Base-by-base conservation (phyloP, 805 yeast genomes). In the Wickerhamiella sorbophila region DNA sequence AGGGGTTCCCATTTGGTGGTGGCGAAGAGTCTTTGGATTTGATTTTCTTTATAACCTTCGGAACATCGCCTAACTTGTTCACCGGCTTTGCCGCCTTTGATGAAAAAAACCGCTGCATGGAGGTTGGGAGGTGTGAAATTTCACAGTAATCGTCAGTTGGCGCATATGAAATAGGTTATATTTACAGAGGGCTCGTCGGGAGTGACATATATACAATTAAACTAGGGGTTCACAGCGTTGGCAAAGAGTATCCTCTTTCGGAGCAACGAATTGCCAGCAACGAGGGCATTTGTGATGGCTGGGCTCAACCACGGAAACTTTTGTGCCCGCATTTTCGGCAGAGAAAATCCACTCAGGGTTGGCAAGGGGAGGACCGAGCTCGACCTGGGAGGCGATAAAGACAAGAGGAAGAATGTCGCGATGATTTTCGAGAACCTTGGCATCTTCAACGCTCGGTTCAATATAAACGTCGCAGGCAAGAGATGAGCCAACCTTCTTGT, bases 181-280 rank as follows among this genome's bases (percentile, higher is more conserved):
- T n/a, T n/a, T n/a, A n/a, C n/a, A n/a, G n/a, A n/a, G n/a, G n/a
- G n/a, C n/a, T n/a, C n/a, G n/a, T n/a, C n/a, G n/a, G n/a, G n/a
- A n/a, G n/a, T n/a, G n/a, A 31, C 17, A 31, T 31, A 31, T 12
- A 31, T 14, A 31, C 15, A 31, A 14, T 31, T 16, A 14, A 31
- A 14, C 18, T 6, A 31, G 33, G 5, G 18, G 33, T 16, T 14
- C 17, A 15, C 33, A 31, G 33, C 33, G 33, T 16, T 41, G 33
- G 58, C 98, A 88, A 22, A 86, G 62, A 1, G 57, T 58, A 9
- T 74, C 74, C 29, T 69, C 75, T 0, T 47, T 51, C 0, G 53
- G 59, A 0, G 93, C 65, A 5, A 72, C 72, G 55, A 62, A 76
- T 53, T 83, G 83, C 98, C 98, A 91, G 61, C 98, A 91, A 56